These are phyloP conservation scores for Dactylellina haptotyla DNA, from an alignment of 2,329 filamentous ascomycete species.

Conservation along the genomic window DNA sequence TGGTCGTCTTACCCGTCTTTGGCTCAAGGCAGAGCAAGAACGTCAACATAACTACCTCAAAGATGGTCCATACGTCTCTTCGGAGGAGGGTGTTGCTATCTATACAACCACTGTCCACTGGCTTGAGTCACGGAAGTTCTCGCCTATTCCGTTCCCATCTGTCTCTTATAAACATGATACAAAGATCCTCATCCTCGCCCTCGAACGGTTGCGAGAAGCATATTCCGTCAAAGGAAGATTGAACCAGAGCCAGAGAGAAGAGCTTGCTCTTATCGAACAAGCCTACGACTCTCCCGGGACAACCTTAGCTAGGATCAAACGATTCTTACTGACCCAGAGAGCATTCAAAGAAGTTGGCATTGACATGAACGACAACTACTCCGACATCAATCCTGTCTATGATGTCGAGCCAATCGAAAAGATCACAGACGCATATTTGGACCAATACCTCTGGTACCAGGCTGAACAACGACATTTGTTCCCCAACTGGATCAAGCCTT, in stretches of 20 bases:
- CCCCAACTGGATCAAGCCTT: slow-evolving; percentile 98
- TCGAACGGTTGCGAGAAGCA: slow-evolving; percentile 91
- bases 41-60: slow-evolving; percentile 99
- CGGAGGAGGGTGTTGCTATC: slow-evolving; percentile 97
- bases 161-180: slow-evolving; percentile 99
- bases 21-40: slow-evolving; percentile 98
- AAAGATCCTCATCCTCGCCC: slow-evolving; percentile 94
- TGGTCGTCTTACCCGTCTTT: slow-evolving; percentile 89
- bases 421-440: slow-evolving; percentile 97
- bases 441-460: slow-evolving; percentile 99
- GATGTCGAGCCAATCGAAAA: slow-evolving; percentile 99
- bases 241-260: slow-evolving; percentile 97
- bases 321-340: slow-evolving; percentile 93
- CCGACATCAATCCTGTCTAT: slow-evolving; percentile 97
- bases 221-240: slow-evolving; percentile 97
- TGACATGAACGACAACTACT: slow-evolving; percentile 99
- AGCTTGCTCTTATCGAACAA: slow-evolving; percentile 95
- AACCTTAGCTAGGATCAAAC: slow-evolving; percentile 94
- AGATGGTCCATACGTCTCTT: slow-evolving; percentile 97
- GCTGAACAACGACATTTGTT: slow-evolving; percentile 97
- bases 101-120: slow-evolving; percentile 99
- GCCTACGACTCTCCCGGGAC: slow-evolving; percentile 98
- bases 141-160: slow-evolving; percentile 97
- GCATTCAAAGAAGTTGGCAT: slow-evolving; percentile 99
- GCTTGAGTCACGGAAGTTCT: slow-evolving; percentile 98